Conservation (phyloP, 805 yeast genomes). For the Barnettozyma wickerhamii region DNA sequence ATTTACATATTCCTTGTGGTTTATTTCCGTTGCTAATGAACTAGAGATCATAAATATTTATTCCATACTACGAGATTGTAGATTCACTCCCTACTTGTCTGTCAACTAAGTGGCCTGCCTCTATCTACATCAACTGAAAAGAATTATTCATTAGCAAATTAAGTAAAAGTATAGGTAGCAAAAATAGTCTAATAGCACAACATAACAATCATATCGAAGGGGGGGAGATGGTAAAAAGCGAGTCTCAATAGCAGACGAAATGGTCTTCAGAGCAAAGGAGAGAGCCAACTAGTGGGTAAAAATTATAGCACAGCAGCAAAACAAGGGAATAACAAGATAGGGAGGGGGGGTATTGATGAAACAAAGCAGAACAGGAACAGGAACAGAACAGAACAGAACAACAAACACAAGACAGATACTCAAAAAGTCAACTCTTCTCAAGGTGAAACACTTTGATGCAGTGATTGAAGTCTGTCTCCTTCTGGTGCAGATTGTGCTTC, state of each 20-base stretch:
- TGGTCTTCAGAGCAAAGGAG: background rate
- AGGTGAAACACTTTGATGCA: constrained; percentile 17
- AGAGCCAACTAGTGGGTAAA: background rate
- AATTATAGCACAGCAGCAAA: background rate
- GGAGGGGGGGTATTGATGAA: no score
- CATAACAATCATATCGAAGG: background rate
- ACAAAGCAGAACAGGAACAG: background rate
- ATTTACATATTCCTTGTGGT: no score
- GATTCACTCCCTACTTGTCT: no score
- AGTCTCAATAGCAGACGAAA: background rate
- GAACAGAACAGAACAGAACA: background rate
- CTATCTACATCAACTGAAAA: no score
- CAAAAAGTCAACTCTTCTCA: constrained; percentile 5
- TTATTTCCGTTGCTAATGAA: no score
- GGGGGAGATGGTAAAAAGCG: background rate
- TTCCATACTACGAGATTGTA: no score
- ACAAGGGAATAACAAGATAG: no score
- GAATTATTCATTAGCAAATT: background rate
- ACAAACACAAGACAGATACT: background rate
- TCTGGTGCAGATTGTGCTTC: constrained; percentile 4
- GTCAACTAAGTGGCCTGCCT: no score
- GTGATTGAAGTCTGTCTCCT: constrained; percentile 11
- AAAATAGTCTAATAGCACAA: background rate
- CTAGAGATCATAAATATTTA: no score
- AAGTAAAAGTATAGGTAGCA: background rate